These are phyloP conservation scores for Pinguiococcus pyrenoidosus DNA, from an alignment of 108 stramenopile genomes.

Conservation along the genomic window DNA sequence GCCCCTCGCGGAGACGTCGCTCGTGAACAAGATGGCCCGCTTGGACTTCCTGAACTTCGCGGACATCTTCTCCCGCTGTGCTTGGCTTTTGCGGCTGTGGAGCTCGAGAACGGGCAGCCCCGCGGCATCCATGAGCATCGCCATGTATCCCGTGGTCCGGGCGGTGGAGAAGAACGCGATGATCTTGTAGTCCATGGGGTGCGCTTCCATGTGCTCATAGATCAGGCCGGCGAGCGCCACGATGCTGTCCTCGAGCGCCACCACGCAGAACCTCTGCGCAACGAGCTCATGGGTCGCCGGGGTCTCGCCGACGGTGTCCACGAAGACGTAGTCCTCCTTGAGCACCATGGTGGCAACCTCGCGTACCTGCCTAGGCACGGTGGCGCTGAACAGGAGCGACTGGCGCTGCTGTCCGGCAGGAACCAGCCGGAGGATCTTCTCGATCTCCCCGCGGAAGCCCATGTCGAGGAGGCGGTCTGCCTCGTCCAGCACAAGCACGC, in stretches of 20 bases:
- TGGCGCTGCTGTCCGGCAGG: conserved; percentile 57
- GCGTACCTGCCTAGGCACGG: conserved; percentile 52
- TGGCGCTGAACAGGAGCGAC: conserved; percentile 86
- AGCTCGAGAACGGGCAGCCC: conserved; percentile 53
- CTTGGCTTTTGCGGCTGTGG: conserved; percentile 70
- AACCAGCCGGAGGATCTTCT: conserved; percentile 50
- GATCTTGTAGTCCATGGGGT: conserved; percentile 37
- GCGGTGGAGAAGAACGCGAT: conserved; percentile 81
- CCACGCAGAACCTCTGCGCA: conserved; percentile 46
- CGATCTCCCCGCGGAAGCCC: conserved; percentile 70
- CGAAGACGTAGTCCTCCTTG: conserved; percentile 21
- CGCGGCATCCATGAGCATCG: conserved; percentile 27
- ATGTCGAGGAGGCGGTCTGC: conserved; percentile 80
- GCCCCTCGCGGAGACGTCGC: conserved; percentile 76
- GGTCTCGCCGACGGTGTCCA: conserved; percentile 37
- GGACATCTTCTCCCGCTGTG: conserved; percentile 50
- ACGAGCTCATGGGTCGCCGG: conserved; percentile 45
- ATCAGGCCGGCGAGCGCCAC: background rate
- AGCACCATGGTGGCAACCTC: conserved; percentile 42
- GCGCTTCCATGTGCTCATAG: no score
- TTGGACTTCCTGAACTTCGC: conserved; percentile 43
- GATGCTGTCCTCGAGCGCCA: no score
- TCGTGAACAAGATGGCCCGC: conserved; percentile 59
- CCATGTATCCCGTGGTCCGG: conserved; percentile 27
- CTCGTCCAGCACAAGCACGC: conserved; percentile 75